A percentile compares a stretch with the other conserved stretches of the same genome.
Evolutionary conservation across 2,329 filamentous ascomycete genomes (phyloP).

Genomic region (Aspergillus niger): DNA sequence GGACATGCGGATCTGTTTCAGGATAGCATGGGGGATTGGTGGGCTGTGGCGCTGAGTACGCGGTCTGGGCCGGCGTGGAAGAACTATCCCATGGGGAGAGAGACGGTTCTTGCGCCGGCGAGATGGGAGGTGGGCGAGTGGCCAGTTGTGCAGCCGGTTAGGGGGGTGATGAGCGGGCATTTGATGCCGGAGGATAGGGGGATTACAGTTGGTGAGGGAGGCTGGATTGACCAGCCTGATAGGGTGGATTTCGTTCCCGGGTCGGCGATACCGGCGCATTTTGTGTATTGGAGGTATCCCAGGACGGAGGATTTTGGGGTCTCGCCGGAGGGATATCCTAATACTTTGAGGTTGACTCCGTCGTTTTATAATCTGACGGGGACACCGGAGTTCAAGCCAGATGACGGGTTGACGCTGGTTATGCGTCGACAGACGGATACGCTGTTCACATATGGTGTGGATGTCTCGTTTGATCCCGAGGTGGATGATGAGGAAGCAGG

Average conservation of each 20-base stretch:
- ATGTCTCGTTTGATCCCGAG: conserved; percentile 9
- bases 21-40: conserved; percentile 55
- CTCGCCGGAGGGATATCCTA: conserved; percentile 46
- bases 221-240: conserved; percentile 47
- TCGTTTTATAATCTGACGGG: conserved; percentile 58
- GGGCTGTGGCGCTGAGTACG: conserved; percentile 52
- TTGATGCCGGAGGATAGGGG: conserved; percentile 18
- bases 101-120: conserved; percentile 53
- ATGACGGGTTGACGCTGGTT: conserved; percentile 13
- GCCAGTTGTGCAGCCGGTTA: conserved; percentile 37
- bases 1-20: conserved; percentile 62
- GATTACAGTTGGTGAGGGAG: conserved; percentile 19
- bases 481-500: conserved; percentile 17
- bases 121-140: conserved; percentile 53
- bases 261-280: conserved; percentile 53
- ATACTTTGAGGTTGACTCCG: conserved; percentile 52
- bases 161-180: conserved; percentile 17
- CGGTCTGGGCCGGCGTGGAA: conserved; percentile 38
- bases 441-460: conserved; percentile 19
- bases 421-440: conserved; percentile 23
- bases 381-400: conserved; percentile 35
- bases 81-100: conserved; percentile 57
- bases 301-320: conserved; percentile 46
- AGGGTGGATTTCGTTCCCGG: conserved; percentile 50
- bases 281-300: conserved; percentile 60